Conservation (phyloP, 1,284 basidiomycete species). For the Ganoderma lingzhi region DNA sequence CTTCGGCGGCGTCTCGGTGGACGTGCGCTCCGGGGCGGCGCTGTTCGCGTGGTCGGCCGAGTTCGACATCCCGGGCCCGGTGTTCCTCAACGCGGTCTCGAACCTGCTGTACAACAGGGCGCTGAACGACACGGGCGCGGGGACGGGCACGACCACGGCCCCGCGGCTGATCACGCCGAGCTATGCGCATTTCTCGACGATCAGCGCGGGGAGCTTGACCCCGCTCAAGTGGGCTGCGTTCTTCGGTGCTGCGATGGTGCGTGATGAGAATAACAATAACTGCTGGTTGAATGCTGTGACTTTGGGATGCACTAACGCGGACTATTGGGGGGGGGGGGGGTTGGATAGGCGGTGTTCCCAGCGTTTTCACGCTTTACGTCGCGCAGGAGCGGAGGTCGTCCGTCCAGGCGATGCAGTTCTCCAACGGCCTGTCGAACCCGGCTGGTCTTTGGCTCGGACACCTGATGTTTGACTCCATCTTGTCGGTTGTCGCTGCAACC, state of each 20-base stretch:
- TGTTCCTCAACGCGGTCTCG: slow-evolving; percentile 70
- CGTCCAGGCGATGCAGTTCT: slow-evolving; percentile 82
- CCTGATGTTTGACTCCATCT: slow-evolving; percentile 76
- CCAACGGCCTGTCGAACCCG: slow-evolving; percentile 79
- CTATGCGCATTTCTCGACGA: background rate
- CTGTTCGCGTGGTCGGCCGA: slow-evolving; percentile 65
- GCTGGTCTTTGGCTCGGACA: slow-evolving; percentile 83
- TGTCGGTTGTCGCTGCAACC: slow-evolving; percentile 63
- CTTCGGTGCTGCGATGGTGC: slow-evolving; percentile 74
- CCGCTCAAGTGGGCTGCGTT: slow-evolving; percentile 74
- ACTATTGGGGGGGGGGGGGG: no score
- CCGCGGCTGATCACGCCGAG: slow-evolving; percentile 43
- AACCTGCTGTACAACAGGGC: slow-evolving; percentile 73
- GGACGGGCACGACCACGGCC: slow-evolving; percentile 41
- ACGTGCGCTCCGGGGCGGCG: slow-evolving; percentile 51
- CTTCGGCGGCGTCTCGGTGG: slow-evolving; percentile 69
- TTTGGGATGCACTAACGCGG: no score
- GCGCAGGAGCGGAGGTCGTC: slow-evolving; percentile 70
- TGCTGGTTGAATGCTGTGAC: no score
- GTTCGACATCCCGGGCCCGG: slow-evolving; percentile 63
- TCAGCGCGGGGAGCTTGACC: background rate
- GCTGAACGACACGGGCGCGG: slow-evolving; percentile 54
- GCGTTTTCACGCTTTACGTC: slow-evolving; percentile 85
- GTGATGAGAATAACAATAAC: no score
- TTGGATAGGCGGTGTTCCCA: slow-evolving; percentile 76